phyloP scores from a whole-genome alignment of 176 grass and related monocot species.

The Melocanna baccifera region DNA sequence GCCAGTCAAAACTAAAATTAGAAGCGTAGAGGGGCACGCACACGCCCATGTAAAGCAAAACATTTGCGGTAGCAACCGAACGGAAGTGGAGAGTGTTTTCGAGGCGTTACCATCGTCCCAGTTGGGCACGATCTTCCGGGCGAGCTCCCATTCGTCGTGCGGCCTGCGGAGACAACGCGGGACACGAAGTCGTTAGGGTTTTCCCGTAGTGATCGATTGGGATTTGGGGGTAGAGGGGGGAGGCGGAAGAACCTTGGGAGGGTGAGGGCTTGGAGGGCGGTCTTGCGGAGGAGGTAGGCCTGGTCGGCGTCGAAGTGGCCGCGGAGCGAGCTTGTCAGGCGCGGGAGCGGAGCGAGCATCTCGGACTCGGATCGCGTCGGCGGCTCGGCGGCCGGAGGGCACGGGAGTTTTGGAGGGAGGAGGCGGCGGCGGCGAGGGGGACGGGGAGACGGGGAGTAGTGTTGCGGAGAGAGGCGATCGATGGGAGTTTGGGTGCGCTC shows the following conservation, averaged over 20 bases:
- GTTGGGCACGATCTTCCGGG: constrained; percentile 62
- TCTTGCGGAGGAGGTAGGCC: constrained; percentile 88
- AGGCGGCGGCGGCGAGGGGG: neutral
- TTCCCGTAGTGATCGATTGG: neutral
- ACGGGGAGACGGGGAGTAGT: neutral
- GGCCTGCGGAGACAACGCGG: constrained; percentile 39
- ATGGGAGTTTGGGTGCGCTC: neutral
- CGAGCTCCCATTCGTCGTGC: constrained; percentile 72
- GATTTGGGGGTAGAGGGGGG: neutral
- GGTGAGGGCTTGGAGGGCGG: constrained; percentile 62
- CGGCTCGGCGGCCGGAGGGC: neutral
- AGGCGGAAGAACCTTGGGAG: constrained; percentile 46
- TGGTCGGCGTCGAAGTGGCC: constrained; percentile 72
- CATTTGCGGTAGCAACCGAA: neutral
- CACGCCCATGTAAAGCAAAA: neutral
- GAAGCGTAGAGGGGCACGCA: neutral
- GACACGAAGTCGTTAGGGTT: constrained; percentile 4
- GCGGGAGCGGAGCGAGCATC: constrained; percentile 84
- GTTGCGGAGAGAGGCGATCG: neutral
- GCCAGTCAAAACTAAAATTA: constrained; percentile 13
- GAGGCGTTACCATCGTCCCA: constrained; percentile 83
- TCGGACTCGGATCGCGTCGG: constrained; percentile 16
- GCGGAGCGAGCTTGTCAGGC: constrained; percentile 71
- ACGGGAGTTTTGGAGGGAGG: neutral
- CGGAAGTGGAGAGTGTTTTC: neutral